Evolutionary conservation across 176 grass and related monocot genomes (phyloP), one percentile per base, ranked within the genome.

Genomic region (Zoysia japonica): DNA sequence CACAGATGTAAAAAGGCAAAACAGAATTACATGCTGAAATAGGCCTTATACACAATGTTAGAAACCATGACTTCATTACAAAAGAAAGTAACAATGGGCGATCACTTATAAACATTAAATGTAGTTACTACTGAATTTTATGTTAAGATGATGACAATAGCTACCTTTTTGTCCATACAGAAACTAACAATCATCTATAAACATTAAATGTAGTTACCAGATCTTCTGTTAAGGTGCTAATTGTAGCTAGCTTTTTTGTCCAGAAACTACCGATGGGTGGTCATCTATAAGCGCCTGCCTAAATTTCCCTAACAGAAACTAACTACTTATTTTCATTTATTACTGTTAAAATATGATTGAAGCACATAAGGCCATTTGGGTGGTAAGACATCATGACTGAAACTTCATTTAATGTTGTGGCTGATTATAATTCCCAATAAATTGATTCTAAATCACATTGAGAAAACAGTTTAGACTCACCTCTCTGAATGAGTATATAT

Each of bases 401-500:
- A 35, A 74, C 11, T 63, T 63, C 39, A 69, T 46, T 72, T 79
- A 65, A 76, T 70, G 84, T 47, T 61, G 28, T 69, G 37, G 2
- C 5, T 15, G 19, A 63, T 42, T 81, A 10, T 1, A 57, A 70
- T 63, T 76, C 15, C 2, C 52, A 20, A 16, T 10, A 61, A 16
- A 81, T 61, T 14, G 47, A 38, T 76, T 68, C 7, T 13, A 47
- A 64, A 59, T 74, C 45, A n/a, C 70, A 12, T 17, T 19, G 48
- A 59, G 2, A 2, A 77, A 48, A 80, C 1, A 74, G 57, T 61
- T 65, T 16, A 19, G 67, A 12, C 2, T 28, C 65, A 98, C 95
- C 95, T 98, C 67, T 98, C 92, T 70, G 95, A 98, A 80, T 98
- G 95, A 63, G 78, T 85, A 45, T 98, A 98, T 82, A 98, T 98